Percentiles rank a stretch among this genome's conserved stretches.
Evolutionary conservation across 768 basidiomycete genomes (phyloP).

Genomic region (Lactarius evosmus): DNA sequence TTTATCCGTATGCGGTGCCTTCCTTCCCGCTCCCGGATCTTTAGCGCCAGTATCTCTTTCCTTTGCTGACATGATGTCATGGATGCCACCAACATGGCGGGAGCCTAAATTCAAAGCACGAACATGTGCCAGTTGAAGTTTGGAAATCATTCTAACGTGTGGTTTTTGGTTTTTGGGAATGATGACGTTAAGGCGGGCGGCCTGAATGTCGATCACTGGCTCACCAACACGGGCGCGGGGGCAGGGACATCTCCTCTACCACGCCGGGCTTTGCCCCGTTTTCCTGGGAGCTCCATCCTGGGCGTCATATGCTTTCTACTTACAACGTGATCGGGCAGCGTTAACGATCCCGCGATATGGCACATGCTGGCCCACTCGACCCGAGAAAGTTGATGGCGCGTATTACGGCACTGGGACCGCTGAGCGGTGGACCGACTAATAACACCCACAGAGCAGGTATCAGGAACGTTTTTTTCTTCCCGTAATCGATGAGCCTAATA

Average conservation of each 20-base stretch:
- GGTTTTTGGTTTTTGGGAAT: not conserved
- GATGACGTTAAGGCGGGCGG: not conserved
- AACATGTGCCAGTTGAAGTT: not conserved
- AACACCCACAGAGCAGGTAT: not conserved
- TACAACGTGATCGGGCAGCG: not conserved
- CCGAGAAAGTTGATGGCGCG: not conserved
- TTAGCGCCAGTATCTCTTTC: conserved; percentile 4
- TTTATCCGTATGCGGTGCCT: not conserved
- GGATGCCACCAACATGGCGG: conserved; percentile 6
- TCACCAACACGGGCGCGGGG: not conserved
- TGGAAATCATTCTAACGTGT: not conserved
- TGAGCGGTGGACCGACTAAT: conserved; percentile 5
- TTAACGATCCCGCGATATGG: not conserved
- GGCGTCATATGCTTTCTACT: not conserved
- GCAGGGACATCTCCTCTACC: not conserved
- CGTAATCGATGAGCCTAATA: conserved; percentile 16
- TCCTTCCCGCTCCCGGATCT: not conserved
- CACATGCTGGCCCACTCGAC: not conserved
- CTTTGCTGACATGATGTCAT: conserved; percentile 20
- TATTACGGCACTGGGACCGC: conserved; percentile 5
- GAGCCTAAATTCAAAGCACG: conserved; percentile 12
- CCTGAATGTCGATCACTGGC: not conserved
- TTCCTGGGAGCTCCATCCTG: conserved; percentile 14
- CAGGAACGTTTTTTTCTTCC: conserved; percentile 10
- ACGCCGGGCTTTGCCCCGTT: not conserved